These are phyloP conservation scores for Cephalotrichum gorgonifer DNA, from an alignment of 2,329 filamentous ascomycete species.

Conservation along the genomic window DNA sequence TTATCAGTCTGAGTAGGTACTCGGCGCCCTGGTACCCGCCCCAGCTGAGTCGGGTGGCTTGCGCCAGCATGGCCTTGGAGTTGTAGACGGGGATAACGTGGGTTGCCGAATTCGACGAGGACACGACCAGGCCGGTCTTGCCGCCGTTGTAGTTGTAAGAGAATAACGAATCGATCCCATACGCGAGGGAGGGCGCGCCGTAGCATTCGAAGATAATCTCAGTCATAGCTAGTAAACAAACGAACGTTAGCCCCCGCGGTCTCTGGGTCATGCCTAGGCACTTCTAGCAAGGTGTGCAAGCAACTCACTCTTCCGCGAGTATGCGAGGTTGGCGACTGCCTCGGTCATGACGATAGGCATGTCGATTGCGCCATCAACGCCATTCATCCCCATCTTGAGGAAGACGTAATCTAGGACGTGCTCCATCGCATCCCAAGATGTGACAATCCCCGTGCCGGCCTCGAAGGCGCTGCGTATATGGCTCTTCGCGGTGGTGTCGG, in stretches of 20 bases:
- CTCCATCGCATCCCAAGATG: constrained; percentile 98
- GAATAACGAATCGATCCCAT: constrained; percentile 94
- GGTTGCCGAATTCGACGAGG: constrained; percentile 86
- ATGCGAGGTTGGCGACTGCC: constrained; percentile 80
- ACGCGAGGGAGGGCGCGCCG: constrained; percentile 76
- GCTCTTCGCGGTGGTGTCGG: constrained; percentile 83
- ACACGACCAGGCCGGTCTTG: constrained; percentile 76
- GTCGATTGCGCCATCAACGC: constrained; percentile 62
- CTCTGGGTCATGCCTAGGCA: not conserved
- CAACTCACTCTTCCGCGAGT: constrained; percentile 72
- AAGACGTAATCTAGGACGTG: constrained; percentile 91
- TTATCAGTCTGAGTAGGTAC: constrained; percentile 81
- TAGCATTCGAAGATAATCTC: constrained; percentile 98
- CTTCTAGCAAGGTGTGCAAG: not conserved
- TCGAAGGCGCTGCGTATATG: constrained; percentile 91
- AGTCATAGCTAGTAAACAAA: constrained; percentile 63
- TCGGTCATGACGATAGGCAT: constrained; percentile 93
- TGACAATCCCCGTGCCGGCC: constrained; percentile 78
- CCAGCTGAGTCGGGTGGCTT: constrained; percentile 89
- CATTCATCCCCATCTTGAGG: constrained; percentile 82
- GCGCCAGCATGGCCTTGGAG: constrained; percentile 70
- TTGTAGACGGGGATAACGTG: constrained; percentile 92
- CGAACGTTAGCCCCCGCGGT: too few species aligned
- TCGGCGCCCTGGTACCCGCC: constrained; percentile 84
- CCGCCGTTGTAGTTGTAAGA: constrained; percentile 90